Evolutionary conservation across 2,329 filamentous ascomycete genomes (phyloP).

Genomic region (Fusarium xyrophilum): DNA sequence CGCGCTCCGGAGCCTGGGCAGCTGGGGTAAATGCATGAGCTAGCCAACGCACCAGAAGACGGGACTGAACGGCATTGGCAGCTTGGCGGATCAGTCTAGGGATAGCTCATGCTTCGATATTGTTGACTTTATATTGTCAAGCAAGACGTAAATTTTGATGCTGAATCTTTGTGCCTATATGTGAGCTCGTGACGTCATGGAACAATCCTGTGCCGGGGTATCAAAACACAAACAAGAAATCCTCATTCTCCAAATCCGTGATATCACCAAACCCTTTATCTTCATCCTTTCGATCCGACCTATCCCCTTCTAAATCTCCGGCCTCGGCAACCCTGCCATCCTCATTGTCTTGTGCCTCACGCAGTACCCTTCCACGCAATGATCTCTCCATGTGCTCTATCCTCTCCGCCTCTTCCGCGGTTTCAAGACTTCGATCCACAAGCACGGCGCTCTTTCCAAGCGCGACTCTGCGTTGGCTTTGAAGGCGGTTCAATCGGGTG

Average conservation of each 20-base stretch:
- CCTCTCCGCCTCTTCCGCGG: slow-evolving; percentile 51
- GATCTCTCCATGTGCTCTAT: slow-evolving; percentile 43
- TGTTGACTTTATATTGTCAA: rapidly evolving
- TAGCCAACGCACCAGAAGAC: not conserved
- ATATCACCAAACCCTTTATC: slow-evolving; percentile 54
- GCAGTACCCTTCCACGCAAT: slow-evolving; percentile 15
- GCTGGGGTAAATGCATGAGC: slow-evolving; percentile 1
- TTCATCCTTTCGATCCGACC: slow-evolving; percentile 6
- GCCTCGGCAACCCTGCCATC: slow-evolving; percentile 10
- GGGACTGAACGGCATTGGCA: slow-evolving; percentile 9
- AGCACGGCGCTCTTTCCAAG: slow-evolving; percentile 66
- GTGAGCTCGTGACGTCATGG: not conserved
- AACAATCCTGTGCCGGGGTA: not conserved
- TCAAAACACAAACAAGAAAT: slow-evolving; percentile 66
- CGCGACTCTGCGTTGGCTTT: slow-evolving; percentile 60
- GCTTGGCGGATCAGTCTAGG: not conserved
- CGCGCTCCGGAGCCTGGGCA: not conserved
- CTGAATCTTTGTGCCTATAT: not conserved
- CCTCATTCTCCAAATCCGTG: slow-evolving; percentile 68
- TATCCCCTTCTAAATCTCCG: slow-evolving; percentile 17
- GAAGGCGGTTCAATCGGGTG: slow-evolving; percentile 59
- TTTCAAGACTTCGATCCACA: slow-evolving; percentile 66
- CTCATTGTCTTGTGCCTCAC: slow-evolving; percentile 9
- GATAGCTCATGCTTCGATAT: not conserved
- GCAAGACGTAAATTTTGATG: not conserved